Percentiles rank a stretch among this genome's conserved stretches.
phyloP scores from a whole-genome alignment of 2,329 filamentous ascomycete genomes.

The Arthroderma sp. region DNA sequence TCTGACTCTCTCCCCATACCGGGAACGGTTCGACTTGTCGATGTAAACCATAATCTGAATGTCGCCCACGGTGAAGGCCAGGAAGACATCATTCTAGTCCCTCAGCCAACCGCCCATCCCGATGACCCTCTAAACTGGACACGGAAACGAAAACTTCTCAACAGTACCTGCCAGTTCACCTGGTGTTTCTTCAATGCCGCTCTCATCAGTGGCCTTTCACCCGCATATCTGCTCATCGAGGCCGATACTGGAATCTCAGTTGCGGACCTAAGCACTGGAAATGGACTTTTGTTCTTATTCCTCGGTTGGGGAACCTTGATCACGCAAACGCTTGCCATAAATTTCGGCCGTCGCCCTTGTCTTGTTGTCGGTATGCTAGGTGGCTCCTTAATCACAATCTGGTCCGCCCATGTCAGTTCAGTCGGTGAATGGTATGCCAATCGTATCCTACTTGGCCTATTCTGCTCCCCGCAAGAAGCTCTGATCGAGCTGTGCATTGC shows the following conservation, averaged over 20 bases:
- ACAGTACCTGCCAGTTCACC: conserved; percentile 9
- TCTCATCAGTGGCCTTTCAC: conserved; percentile 36
- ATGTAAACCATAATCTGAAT: conserved; percentile 9
- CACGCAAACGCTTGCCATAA: conserved; percentile 11
- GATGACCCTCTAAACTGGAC: conserved; percentile 31
- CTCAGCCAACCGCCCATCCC: conserved; percentile 21
- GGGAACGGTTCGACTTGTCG: neutral
- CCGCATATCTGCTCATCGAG: conserved; percentile 38
- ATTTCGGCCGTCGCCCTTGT: conserved; percentile 9
- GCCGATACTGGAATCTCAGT: conserved; percentile 35
- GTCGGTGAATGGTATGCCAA: conserved; percentile 36
- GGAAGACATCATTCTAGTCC: conserved; percentile 9
- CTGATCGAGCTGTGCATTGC: conserved; percentile 35
- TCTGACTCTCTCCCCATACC: neutral
- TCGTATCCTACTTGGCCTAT: conserved; percentile 36
- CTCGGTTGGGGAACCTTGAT: conserved; percentile 8
- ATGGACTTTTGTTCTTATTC: conserved; percentile 4
- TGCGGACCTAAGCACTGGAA: conserved; percentile 10
- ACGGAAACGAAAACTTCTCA: conserved; percentile 18
- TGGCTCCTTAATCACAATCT: conserved; percentile 31
- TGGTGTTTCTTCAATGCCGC: conserved; percentile 22
- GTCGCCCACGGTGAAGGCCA: conserved; percentile 8
- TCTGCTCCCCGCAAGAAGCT: conserved; percentile 36
- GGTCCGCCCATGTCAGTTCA: conserved; percentile 31
- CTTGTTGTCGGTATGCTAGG: conserved; percentile 12